These are phyloP conservation scores for Isatis lusitanica DNA, from an alignment of 441 rosid genomes.

Conservation along the genomic window DNA sequence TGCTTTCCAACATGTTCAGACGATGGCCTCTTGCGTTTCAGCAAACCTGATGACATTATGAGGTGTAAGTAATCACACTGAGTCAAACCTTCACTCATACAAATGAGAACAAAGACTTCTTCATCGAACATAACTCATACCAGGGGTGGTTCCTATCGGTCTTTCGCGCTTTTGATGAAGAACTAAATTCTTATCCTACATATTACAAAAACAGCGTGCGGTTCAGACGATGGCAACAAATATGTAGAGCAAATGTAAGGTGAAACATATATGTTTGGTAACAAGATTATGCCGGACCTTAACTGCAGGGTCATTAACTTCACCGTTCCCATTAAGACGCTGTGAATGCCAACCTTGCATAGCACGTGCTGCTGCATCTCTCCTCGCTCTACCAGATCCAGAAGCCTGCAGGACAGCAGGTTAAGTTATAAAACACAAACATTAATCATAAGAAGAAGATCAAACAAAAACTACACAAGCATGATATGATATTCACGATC, in stretches of 20 bases:
- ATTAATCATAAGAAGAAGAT: background rate
- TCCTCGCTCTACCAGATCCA: slow-evolving; percentile 66
- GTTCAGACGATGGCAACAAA: slow-evolving; percentile 12
- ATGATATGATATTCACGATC: background rate
- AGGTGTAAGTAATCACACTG: slow-evolving; percentile 19
- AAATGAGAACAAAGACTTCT: slow-evolving; percentile 9
- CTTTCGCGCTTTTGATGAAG: slow-evolving; percentile 58
- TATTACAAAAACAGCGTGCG: slow-evolving; percentile 6
- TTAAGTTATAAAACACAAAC: slow-evolving; percentile 8
- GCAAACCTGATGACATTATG: slow-evolving; percentile 43
- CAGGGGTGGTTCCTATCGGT: slow-evolving; percentile 51
- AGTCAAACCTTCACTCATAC: slow-evolving; percentile 18
- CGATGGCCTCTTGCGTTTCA: slow-evolving; percentile 59
- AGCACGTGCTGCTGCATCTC: slow-evolving; percentile 77
- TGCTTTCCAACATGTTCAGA: slow-evolving; percentile 51
- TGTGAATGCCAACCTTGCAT: slow-evolving; percentile 83
- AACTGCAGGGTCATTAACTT: slow-evolving; percentile 55
- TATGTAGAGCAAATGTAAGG: background rate
- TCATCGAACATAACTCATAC: slow-evolving; percentile 40
- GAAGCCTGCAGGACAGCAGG: slow-evolving; percentile 43
- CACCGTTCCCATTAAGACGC: slow-evolving; percentile 55
- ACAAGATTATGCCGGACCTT: slow-evolving; percentile 46
- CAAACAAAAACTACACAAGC: background rate
- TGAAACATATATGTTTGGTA: slow-evolving; percentile 14
- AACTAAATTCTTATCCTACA: slow-evolving; percentile 57